Base-by-base conservation (phyloP, 345 rosid genomes). In the Arabis alpina region DNA sequence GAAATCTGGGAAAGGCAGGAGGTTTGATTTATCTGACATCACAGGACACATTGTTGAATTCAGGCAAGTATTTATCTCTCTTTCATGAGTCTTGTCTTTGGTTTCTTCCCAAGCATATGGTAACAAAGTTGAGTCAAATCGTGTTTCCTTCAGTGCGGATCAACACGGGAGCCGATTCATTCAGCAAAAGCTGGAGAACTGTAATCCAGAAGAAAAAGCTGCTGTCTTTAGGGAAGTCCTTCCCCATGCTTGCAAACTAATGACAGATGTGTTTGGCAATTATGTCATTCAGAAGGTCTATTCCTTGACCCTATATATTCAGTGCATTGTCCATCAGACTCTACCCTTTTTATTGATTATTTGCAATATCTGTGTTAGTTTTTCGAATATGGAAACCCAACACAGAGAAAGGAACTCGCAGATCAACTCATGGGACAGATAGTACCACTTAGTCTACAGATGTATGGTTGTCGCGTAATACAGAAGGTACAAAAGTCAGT, bases 241-340 rank as follows among this genome's bases (percentile, higher is more conserved):
- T 68, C 93, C 90, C 14, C 81, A 78, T 78, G 82, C 88, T 55
- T 80, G 84, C 66, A 82, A 73, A 68, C 73, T 88, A 41, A 85
- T 88, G 90, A 85, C 87, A 5, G 93, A 88, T 78, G 93, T 88
- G 44, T 88, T 88, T 71, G 93, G 93, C 15, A 88, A 88, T 58
- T 88, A 88, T 81, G 88, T 88, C 52, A 84, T 88, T 78, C 88
- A 88, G 70, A 88, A 84, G 88, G 93, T 85, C 7, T 70, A 76
- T 74, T 47, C 54, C 43, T 51, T 0, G 32, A 32, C 11, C 25
- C 11, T 44, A 45, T 61, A 9, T 39, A 5, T 64, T 58, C 32
- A 14, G 5, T 42, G 11, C 6, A 9, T 56, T 36, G 15, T 6
- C 34, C 48, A 16, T 43, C 52, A 62, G 42, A 32, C 10, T 32